Conservation (phyloP, 805 yeast species). For the Cyberlindnera euphorbiae region DNA sequence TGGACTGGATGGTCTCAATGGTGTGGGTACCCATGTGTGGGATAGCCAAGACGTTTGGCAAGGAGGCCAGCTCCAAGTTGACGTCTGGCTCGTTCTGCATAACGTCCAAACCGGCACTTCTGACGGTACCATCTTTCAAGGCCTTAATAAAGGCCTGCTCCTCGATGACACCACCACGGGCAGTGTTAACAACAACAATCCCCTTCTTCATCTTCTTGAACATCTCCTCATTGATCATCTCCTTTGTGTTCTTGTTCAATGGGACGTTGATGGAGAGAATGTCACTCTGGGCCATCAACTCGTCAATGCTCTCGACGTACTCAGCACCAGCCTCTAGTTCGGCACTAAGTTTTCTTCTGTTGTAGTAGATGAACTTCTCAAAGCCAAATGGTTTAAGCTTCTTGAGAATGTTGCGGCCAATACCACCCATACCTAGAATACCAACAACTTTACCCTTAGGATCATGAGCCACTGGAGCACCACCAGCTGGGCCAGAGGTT, state of each 20-base stretch:
- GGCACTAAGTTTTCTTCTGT: constrained; percentile 50
- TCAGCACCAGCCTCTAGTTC: constrained; percentile 67
- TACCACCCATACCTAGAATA: constrained; percentile 84
- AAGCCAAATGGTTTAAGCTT: constrained; percentile 77
- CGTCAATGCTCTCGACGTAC: constrained; percentile 62
- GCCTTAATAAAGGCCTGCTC: constrained; percentile 53
- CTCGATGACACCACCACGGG: constrained; percentile 82
- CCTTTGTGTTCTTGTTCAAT: constrained; percentile 64
- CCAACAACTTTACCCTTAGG: constrained; percentile 77
- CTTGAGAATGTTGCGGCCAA: constrained; percentile 75
- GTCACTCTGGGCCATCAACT: constrained; percentile 58
- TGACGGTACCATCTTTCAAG: constrained; percentile 58
- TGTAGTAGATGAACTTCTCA: constrained; percentile 63
- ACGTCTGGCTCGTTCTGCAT: constrained; percentile 72
- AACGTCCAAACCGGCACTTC: constrained; percentile 70
- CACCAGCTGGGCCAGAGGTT: constrained; percentile 44
- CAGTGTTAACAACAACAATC: constrained; percentile 72
- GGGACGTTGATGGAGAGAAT: constrained; percentile 75
- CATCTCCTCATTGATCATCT: constrained; percentile 56
- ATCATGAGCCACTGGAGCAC: constrained; percentile 63
- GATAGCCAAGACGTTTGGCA: constrained; percentile 68
- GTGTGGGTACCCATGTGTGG: constrained; percentile 92
- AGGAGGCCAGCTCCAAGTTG: constrained; percentile 51
- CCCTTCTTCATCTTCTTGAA: constrained; percentile 73
- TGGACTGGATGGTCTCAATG: constrained; percentile 63